These are phyloP conservation scores for Solanum pennellii DNA, from an alignment of 257 asterid genomes.

Conservation along the genomic window DNA sequence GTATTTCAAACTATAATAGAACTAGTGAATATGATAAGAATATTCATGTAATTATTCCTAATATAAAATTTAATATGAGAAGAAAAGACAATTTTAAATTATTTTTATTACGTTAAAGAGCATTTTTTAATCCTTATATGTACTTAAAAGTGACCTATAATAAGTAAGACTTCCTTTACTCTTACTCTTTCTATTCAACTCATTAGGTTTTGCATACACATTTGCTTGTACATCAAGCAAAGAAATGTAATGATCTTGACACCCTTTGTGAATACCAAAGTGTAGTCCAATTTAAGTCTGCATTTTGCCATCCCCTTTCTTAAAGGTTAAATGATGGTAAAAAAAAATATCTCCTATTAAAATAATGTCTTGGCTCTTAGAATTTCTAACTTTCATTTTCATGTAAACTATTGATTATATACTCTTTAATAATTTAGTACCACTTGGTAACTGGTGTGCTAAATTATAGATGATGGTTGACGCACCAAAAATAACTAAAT, in stretches of 20 bases:
- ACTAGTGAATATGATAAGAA: too few relatives aligned
- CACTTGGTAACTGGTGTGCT: not conserved
- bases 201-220: not conserved
- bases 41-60: not conserved
- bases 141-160: not conserved
- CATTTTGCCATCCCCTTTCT: not conserved
- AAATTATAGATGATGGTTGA: not conserved
- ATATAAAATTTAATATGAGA: too few relatives aligned
- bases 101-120: not conserved
- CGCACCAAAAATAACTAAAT: not conserved
- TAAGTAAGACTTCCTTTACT: not conserved
- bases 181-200: not conserved
- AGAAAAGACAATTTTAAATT: not conserved
- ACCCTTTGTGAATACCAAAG: not conserved
- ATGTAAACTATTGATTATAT: not conserved
- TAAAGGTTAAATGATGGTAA: not conserved
- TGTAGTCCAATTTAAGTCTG: not conserved
- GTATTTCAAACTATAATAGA: too few relatives aligned
- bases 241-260: slow-evolving; percentile 1
- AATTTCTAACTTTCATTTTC: not conserved
- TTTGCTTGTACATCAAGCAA: slow-evolving; percentile 16
- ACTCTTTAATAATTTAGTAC: not conserved
- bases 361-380: not conserved
- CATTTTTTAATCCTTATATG: not conserved
- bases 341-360: not conserved